Base-by-base conservation (phyloP, 768 basidiomycete species). In the Lentinula sp. region DNA sequence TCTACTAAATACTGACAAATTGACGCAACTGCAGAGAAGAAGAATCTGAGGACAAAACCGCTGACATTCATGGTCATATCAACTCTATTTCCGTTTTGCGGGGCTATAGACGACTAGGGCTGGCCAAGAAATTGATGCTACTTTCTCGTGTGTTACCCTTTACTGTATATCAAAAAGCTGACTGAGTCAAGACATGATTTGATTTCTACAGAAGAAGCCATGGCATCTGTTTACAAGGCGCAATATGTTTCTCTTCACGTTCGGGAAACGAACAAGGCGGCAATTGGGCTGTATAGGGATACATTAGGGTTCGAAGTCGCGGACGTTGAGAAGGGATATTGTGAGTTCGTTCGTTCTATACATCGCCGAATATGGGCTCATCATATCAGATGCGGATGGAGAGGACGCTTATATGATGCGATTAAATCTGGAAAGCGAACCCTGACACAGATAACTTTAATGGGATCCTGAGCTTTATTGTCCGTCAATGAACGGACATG, bases 11-110 rank as follows among this genome's bases (percentile, higher is more conserved):
- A 42, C 53, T 13, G 16, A n/a, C 18, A 8, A 31, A 15, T 2
- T 1, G 31, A 16, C 31, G 7, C 21, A 5, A 21, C n/a, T n/a
- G 15, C 45, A 76, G 72, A 37, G 77, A 78, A 16, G 76, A 76
- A 63, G 71, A 71, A 40, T 62, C 63, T 51, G 81, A 81, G 60
- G 84, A 84, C 54, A 83, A 85, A 31, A 80, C 80, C 1, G 79
- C 81, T 23, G 82, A 85, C 23, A 78, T 84, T 0, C 90, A 95
- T 64, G 95, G 95, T 0, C 95, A 98, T 68, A 92, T 98, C 69
- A 98, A 95, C 13, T 97, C 95, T 4, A 98, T 98, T 69, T 96
- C 94, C 0, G 95, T 98, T 2, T 76, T 98, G 37, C 81, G 95
- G 62, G 87, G 91, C 13, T 93, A 97, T 69, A 80, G 95, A 48